These are phyloP conservation scores for Zanthoxylum bungeanum DNA, from an alignment of 345 rosid species.

Conservation along the genomic window DNA sequence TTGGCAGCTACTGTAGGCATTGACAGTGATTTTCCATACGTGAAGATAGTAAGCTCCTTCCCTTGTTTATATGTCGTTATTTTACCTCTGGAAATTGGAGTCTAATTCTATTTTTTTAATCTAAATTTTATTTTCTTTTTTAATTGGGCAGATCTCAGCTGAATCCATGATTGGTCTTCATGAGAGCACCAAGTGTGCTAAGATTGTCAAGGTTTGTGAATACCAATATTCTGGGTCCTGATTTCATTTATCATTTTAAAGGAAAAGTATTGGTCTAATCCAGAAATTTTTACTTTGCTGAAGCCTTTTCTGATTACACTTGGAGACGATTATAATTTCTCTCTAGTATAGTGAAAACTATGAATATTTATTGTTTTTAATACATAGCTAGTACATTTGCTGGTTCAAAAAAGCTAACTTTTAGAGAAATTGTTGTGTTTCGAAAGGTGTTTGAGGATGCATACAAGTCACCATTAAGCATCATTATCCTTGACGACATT, in stretches of 20 bases:
- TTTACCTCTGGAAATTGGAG: neutral
- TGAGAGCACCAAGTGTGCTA: conserved; percentile 95
- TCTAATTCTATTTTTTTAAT: neutral
- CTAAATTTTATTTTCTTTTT: conserved; percentile 6
- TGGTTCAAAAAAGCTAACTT: neutral
- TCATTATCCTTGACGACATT: conserved; percentile 91
- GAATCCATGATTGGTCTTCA: conserved; percentile 96
- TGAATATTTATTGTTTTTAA: conserved; percentile 11
- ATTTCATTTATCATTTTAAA: neutral
- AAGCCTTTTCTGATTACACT: neutral
- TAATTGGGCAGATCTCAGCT: conserved; percentile 69
- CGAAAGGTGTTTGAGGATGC: conserved; percentile 96
- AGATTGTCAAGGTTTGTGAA: conserved; percentile 76
- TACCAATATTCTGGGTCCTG: neutral
- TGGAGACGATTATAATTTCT: neutral
- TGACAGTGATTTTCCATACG: conserved; percentile 94
- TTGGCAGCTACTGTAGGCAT: conserved; percentile 95
- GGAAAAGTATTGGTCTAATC: neutral
- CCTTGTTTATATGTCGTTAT: neutral
- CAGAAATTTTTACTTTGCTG: neutral
- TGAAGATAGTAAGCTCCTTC: conserved; percentile 77
- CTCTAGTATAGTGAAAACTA: neutral
- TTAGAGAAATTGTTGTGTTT: conserved; percentile 1
- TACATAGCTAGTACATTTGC: conserved; percentile 13
- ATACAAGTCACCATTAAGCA: conserved; percentile 93